Evolutionary conservation across 805 yeast genomes (phyloP).

Genomic region (Wickerhamomyces tratensis): DNA sequence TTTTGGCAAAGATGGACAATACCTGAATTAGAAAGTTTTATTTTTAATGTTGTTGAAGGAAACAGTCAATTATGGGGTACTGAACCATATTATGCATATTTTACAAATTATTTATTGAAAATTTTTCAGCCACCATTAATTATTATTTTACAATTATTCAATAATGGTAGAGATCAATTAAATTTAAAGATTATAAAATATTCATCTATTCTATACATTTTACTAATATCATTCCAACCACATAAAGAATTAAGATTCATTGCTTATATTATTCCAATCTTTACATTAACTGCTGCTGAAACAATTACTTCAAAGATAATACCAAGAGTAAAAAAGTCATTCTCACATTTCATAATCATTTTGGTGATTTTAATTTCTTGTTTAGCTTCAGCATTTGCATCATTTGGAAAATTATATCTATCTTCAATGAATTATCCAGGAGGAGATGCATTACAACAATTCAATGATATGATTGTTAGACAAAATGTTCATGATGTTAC

Average conservation of each 20-base stretch:
- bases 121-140: slow-evolving; percentile 38
- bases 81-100: slow-evolving; percentile 66
- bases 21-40: slow-evolving; percentile 69
- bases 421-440: slow-evolving; percentile 86
- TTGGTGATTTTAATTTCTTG: slow-evolving; percentile 16
- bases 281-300: slow-evolving; percentile 44
- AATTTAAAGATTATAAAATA: slow-evolving; percentile 35
- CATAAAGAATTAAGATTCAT: slow-evolving; percentile 96
- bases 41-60: slow-evolving; percentile 71
- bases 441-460: slow-evolving; percentile 54
- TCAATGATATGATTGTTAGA: slow-evolving; percentile 35
- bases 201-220: slow-evolving; percentile 46
- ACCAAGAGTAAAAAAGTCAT: slow-evolving; percentile 6
- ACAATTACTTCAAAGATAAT: slow-evolving; percentile 11
- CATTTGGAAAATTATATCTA: slow-evolving; percentile 44
- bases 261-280: slow-evolving; percentile 61
- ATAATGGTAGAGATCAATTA: slow-evolving; percentile 15
- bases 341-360: slow-evolving; percentile 7
- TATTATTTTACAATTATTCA: slow-evolving; percentile 25
- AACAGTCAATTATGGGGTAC: slow-evolving; percentile 76
- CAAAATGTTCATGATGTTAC: slow-evolving; percentile 18
- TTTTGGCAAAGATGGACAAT: slow-evolving; percentile 60
- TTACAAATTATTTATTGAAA: slow-evolving; percentile 31
- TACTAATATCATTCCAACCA: slow-evolving; percentile 66
- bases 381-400: slow-evolving; percentile 26